Conservation (phyloP, 1,139 yeast genomes). For the Chernovozyma sophiae-reginae region DNA sequence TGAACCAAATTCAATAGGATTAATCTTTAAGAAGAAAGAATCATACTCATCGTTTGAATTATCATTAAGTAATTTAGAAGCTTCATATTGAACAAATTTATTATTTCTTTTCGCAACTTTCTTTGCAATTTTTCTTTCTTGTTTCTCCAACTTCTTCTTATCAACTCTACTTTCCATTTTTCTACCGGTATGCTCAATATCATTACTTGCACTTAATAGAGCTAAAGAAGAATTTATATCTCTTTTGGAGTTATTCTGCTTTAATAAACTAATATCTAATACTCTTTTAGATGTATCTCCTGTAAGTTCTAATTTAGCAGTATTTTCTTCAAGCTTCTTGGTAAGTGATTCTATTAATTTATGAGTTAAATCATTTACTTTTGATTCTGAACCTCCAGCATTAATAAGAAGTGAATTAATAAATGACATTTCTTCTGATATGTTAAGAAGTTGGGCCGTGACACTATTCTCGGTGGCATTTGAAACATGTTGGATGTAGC, state of each 20-base stretch:
- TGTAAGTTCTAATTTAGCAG: conserved; percentile 59
- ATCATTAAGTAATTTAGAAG: conserved; percentile 76
- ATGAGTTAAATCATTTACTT: conserved; percentile 46
- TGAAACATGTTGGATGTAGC: conserved; percentile 78
- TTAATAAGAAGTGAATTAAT: conserved; percentile 59
- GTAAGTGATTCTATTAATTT: conserved; percentile 46
- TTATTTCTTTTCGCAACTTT: conserved; percentile 93
- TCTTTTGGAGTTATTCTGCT: conserved; percentile 58
- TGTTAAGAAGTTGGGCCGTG: conserved; percentile 66
- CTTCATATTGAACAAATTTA: conserved; percentile 86
- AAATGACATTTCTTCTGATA: conserved; percentile 63
- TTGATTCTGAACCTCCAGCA: conserved; percentile 74
- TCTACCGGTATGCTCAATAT: conserved; percentile 88
- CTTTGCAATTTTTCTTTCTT: conserved; percentile 94
- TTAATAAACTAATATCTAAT: conserved; percentile 62
- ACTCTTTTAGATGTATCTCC: conserved; percentile 85
- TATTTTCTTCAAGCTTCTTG: conserved; percentile 60
- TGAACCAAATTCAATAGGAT: conserved; percentile 88
- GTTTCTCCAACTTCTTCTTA: conserved; percentile 92
- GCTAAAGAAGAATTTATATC: conserved; percentile 71
- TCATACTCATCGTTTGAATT: conserved; percentile 72
- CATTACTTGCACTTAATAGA: conserved; percentile 69
- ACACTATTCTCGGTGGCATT: conserved; percentile 77
- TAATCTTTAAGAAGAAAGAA: conserved; percentile 88
- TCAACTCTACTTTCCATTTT: conserved; percentile 92